Base-by-base conservation (phyloP, 768 basidiomycete genomes). In the Butyriboletus loyo region DNA sequence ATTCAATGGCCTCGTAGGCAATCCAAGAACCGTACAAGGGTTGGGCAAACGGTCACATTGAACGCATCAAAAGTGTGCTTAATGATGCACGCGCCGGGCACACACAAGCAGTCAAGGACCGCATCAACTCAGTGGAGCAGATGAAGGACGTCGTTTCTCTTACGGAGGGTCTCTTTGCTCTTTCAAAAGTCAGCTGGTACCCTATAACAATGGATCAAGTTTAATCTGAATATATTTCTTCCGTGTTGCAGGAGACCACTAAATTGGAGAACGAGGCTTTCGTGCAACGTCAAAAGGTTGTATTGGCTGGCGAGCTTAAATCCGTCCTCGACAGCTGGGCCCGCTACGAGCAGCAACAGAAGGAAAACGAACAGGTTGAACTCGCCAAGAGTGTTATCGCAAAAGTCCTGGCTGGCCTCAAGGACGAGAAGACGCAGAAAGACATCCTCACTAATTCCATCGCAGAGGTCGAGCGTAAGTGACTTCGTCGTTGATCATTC, bases 271-370 rank as follows among this genome's bases (percentile, higher is more conserved):
- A 86, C 54, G 85, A 90, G 63, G 85, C 89, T 52, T 99, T 98
- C 64, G 85, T 88, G 41, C 90, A 92, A 68, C 82, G 84, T 63
- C 97, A 99, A 77, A 88, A 92, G 72, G 84, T 87, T 53, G 85
- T 83, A 38, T 75, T 98, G 66, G 85, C 94, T 28, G 58, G 88
- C 39, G 97, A 99, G 76, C 76, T 98, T 66, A 98, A 98, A 76
- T 64, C 86, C 28, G 95, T 98, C 36, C 84, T 99, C 51, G 97
- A 98, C 78, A 91, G 89, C 70, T 97, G 95, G 95, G 96, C 94
- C 52, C 89, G 97, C 68, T 94, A 86, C 74, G 96, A 98, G 78
- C 95, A 97, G 68, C 92, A 95, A 70, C 79, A 84, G 67, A 93
- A 97, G 79, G 95, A 99, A 79, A 88, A 82, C 66, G 93, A 99